Evolutionary conservation across 2,329 filamentous ascomycete species (phyloP).

Genomic region (Colletotrichum zoysiae): DNA sequence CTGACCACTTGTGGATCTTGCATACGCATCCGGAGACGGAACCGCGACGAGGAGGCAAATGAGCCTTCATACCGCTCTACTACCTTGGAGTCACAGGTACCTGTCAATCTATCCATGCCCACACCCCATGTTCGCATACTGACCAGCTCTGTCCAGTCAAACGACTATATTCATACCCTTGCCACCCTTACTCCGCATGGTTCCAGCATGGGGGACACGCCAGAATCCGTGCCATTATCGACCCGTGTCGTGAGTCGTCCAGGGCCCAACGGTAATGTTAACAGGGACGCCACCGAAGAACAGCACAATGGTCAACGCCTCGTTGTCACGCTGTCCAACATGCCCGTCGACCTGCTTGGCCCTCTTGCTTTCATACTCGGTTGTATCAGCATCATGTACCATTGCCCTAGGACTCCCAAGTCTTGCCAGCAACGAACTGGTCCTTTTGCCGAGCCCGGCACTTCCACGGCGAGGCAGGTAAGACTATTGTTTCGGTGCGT

Average conservation of each 20-base stretch:
- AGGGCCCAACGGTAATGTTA: neutral
- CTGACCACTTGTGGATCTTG: neutral
- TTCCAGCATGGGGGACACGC: neutral
- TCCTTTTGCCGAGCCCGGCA: neutral
- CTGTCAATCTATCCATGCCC: neutral
- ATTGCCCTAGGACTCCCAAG: no score
- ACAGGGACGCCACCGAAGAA: neutral
- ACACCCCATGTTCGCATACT: neutral
- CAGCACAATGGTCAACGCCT: neutral
- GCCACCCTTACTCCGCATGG: neutral
- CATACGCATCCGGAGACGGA: neutral
- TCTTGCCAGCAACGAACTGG: neutral
- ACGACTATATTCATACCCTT: no score
- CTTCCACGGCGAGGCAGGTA: neutral
- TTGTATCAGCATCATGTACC: neutral
- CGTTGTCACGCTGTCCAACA: no score
- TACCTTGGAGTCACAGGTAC: neutral
- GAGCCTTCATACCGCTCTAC: neutral
- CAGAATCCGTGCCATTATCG: no score
- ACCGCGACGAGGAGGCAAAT: neutral
- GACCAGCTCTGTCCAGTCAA: neutral
- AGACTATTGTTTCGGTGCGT: neutral
- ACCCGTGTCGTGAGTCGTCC: neutral
- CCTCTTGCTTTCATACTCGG: neutral
- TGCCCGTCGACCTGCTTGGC: neutral